phyloP scores from a whole-genome alignment of 2,329 filamentous ascomycete species.

The Fusarium sp. region DNA sequence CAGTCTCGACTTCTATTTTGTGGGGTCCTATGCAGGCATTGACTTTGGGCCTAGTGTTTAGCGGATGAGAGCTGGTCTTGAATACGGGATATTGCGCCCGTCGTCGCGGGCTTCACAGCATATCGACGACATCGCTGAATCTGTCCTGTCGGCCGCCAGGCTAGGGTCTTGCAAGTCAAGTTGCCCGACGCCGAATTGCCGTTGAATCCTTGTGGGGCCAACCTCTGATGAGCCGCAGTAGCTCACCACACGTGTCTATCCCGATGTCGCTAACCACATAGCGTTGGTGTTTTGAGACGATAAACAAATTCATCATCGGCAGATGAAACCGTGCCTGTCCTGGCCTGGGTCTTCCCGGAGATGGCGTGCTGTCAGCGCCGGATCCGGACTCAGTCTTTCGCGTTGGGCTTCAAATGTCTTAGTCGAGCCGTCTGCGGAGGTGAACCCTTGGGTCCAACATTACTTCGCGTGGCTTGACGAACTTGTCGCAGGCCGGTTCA shows the following conservation, averaged over 20 bases:
- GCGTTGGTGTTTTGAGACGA: not conserved
- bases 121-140: not conserved
- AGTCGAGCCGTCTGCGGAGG: not conserved
- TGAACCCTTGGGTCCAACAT: not conserved
- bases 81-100: not conserved
- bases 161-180: not conserved
- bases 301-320: not conserved
- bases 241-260: constrained; percentile 6
- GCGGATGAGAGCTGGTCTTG: not conserved
- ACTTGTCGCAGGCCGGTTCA: not conserved
- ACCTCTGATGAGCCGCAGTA: constrained; percentile 1
- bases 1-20: constrained; percentile 3
- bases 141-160: not conserved
- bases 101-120: not conserved
- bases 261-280: constrained; percentile 1
- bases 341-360: not conserved
- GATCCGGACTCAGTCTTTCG: not conserved
- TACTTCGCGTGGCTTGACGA: not conserved
- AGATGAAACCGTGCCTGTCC: not conserved
- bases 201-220: constrained; percentile 3
- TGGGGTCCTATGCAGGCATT: not conserved
- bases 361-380: not conserved
- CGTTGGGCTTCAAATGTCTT: not conserved
- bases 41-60: not conserved
- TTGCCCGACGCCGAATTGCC: not conserved